Percentiles rank a stretch among this genome's conserved stretches.
These are phyloP conservation scores for Melanopsichium pennsylvanicum DNA, from an alignment of 1,284 basidiomycete genomes.

Conservation along the genomic window DNA sequence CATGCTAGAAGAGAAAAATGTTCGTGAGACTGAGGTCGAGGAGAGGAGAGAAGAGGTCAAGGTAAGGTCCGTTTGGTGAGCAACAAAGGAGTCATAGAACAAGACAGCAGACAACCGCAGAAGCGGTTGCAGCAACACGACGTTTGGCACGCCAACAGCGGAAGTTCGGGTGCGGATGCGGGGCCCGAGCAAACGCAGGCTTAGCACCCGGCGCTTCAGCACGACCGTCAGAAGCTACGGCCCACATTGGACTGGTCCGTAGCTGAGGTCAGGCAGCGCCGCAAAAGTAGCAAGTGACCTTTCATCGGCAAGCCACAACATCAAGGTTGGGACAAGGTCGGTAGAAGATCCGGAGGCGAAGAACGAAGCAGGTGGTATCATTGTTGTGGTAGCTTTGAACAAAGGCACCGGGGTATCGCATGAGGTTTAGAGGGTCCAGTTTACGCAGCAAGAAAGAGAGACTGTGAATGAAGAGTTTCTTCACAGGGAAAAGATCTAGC, in stretches of 20 bases:
- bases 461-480: slow-evolving; percentile 10
- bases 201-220: slow-evolving; percentile 1
- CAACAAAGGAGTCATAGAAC: not conserved
- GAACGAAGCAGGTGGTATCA: slow-evolving; percentile 35
- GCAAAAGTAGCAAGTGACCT: not conserved
- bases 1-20: not conserved
- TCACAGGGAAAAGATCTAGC: slow-evolving; percentile 1
- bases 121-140: not conserved
- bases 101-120: not conserved
- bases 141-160: not conserved
- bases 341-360: slow-evolving; percentile 7
- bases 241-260: not conserved
- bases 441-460: slow-evolving; percentile 23
- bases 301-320: not conserved
- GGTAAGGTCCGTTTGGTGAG: not conserved
- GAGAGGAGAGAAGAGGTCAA: not conserved
- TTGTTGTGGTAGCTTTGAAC: slow-evolving; percentile 3
- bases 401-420: slow-evolving; percentile 29
- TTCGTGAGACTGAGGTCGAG: not conserved
- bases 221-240: slow-evolving; percentile 9
- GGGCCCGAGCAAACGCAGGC: not conserved
- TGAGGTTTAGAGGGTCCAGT: slow-evolving; percentile 26
- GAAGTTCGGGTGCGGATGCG: not conserved
- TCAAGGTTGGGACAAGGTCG: not conserved
- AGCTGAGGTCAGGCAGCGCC: slow-evolving; percentile 19